phyloP scores from a whole-genome alignment of 176 grass and related monocot species.

The Raddia guianensis region DNA sequence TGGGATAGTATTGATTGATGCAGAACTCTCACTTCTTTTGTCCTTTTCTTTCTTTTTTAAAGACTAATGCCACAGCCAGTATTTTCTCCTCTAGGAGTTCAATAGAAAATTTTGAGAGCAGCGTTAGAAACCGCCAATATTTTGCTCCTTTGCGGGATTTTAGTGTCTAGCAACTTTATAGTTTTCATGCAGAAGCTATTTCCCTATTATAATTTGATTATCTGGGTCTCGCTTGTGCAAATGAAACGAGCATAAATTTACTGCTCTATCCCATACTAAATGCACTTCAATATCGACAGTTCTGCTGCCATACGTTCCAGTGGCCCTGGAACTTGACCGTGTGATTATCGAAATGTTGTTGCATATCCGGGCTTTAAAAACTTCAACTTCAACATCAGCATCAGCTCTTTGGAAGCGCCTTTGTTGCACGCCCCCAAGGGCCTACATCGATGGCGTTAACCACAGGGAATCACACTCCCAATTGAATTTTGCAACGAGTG shows the following conservation, averaged over 20 bases:
- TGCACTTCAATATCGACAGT: not conserved
- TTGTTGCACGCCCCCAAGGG: not conserved
- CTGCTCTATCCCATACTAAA: not conserved
- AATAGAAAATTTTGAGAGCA: slow-evolving; percentile 25
- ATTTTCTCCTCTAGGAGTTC: not conserved
- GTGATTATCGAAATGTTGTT: not conserved
- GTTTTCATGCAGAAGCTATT: not conserved
- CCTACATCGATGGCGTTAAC: slow-evolving; percentile 16
- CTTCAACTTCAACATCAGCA: slow-evolving; percentile 23
- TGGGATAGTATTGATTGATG: slow-evolving; percentile 41
- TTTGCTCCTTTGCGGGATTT: not conserved
- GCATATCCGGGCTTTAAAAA: not conserved
- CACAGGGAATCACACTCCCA: not conserved
- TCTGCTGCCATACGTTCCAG: not conserved
- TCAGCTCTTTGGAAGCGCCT: slow-evolving; percentile 16
- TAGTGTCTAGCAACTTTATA: too few species aligned
- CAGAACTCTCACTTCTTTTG: not conserved
- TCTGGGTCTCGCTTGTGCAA: not conserved
- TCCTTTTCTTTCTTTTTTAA: not conserved
- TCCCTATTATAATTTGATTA: not conserved
- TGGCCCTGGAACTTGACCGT: not conserved
- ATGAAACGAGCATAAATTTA: not conserved
- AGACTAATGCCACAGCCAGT: not conserved
- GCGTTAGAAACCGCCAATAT: not conserved
- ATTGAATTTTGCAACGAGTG: slow-evolving; percentile 27